Evolutionary conservation across 2,329 filamentous ascomycete species (phyloP).

Genomic region (Penicillium griseofulvum): DNA sequence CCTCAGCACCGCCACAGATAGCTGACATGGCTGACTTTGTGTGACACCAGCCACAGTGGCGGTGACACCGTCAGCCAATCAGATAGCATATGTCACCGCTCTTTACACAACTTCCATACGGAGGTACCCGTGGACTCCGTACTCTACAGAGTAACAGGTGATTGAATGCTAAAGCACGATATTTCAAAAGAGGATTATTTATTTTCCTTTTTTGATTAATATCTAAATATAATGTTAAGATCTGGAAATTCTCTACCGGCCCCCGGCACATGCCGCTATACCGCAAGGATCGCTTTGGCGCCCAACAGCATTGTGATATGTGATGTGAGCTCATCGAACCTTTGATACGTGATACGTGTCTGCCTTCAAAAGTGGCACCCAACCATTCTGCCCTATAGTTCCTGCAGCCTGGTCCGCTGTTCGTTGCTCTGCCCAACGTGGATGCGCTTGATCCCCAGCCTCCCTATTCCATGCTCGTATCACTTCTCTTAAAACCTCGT

Average conservation of each 20-base stretch:
- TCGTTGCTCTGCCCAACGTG: conserved; percentile 25
- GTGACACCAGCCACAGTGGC: conserved; percentile 33
- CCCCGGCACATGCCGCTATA: conserved; percentile 18
- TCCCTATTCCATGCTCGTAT: conserved; percentile 9
- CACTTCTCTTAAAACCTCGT: conserved; percentile 12
- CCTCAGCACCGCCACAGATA: conserved; percentile 1
- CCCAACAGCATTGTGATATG: conserved; percentile 15
- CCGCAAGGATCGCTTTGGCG: conserved; percentile 22
- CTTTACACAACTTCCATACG: conserved; percentile 10
- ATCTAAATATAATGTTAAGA: neutral
- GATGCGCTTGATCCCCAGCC: conserved; percentile 21
- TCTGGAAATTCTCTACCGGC: neutral
- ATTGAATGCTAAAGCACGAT: neutral
- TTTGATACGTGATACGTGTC: conserved; percentile 24
- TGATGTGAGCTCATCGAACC: conserved; percentile 12
- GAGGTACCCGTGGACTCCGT: neutral
- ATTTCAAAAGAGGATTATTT: neutral
- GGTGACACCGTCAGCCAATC: conserved; percentile 29
- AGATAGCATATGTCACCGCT: conserved; percentile 30
- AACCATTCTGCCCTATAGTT: conserved; percentile 14
- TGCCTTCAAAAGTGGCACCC: conserved; percentile 21
- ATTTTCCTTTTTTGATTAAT: neutral
- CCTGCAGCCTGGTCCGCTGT: conserved; percentile 9
- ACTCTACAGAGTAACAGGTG: neutral
- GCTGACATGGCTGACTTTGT: neutral